Conservation (phyloP, 768 basidiomycete genomes). For the Boletellus ananiceps region DNA sequence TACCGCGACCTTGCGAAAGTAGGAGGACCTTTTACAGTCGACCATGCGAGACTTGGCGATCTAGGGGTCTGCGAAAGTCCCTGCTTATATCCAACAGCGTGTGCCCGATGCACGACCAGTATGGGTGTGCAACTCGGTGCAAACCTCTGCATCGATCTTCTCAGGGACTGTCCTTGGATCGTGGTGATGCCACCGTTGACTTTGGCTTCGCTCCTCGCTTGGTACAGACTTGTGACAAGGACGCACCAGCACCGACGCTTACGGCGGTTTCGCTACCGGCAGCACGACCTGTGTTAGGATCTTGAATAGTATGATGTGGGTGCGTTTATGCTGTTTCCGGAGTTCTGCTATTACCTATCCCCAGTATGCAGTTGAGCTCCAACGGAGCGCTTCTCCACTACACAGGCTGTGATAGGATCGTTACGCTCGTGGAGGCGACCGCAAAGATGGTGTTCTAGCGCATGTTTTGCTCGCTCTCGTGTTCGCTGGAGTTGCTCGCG, state of each 20-base stretch:
- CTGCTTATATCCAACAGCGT: no score
- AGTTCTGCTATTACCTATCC: neutral
- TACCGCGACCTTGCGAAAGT: no score
- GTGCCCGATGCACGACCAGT: no score
- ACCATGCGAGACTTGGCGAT: no score
- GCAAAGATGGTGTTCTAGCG: conserved; percentile 11
- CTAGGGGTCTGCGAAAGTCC: no score
- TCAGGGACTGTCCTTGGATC: neutral
- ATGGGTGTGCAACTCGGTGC: neutral
- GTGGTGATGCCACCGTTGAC: neutral
- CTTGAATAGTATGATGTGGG: conserved; percentile 21
- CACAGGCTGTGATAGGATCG: conserved; percentile 18
- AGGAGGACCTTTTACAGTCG: no score
- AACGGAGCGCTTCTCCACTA: conserved; percentile 23
- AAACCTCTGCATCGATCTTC: no score
- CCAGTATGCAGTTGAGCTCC: conserved; percentile 21
- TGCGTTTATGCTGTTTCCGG: conserved; percentile 1
- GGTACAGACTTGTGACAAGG: neutral
- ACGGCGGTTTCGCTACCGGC: conserved; percentile 42
- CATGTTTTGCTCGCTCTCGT: neutral
- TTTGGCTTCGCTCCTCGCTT: conserved; percentile 7
- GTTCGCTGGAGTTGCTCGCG: neutral
- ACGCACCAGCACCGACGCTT: no score
- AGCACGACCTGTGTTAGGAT: conserved; percentile 31
- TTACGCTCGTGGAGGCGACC: conserved; percentile 16